phyloP scores from a whole-genome alignment of 1,139 yeast genomes.

The Blastobotrys indianensis region DNA sequence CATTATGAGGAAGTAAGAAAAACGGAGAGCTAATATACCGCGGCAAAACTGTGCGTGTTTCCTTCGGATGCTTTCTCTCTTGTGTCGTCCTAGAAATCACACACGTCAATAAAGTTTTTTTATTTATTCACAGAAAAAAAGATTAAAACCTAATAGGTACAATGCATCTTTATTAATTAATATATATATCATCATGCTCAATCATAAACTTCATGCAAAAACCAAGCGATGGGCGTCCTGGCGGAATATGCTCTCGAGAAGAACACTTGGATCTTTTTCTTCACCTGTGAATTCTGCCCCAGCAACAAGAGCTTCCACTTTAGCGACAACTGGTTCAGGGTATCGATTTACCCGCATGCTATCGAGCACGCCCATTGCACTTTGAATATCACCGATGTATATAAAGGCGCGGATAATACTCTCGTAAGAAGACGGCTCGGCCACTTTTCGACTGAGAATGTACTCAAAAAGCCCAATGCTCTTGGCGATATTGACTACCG shows the following conservation, averaged over 20 bases:
- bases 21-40: too few species aligned
- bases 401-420: slow-evolving; percentile 34
- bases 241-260: slow-evolving; percentile 23
- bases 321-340: slow-evolving; percentile 31
- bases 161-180: too few species aligned
- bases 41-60: too few species aligned
- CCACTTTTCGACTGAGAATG: slow-evolving; percentile 23
- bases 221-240: slow-evolving; percentile 21
- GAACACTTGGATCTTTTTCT: slow-evolving; percentile 11
- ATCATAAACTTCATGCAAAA: not conserved
- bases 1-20: too few species aligned
- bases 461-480: slow-evolving; percentile 33
- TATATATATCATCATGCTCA: too few species aligned
- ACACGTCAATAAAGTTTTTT: too few species aligned
- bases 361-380: slow-evolving; percentile 27
- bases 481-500: slow-evolving; percentile 29
- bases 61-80: too few species aligned
- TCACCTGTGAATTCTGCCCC: not conserved
- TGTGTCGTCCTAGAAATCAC: too few species aligned
- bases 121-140: too few species aligned
- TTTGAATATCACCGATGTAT: slow-evolving; percentile 23
- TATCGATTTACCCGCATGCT: slow-evolving; percentile 28
- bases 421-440: slow-evolving; percentile 37
- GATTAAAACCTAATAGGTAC: too few species aligned
- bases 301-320: slow-evolving; percentile 20